Evolutionary conservation across 2,329 filamentous ascomycete genomes (phyloP), one percentile per base, ranked within the genome.

Genomic region (Penicillium sp.): DNA sequence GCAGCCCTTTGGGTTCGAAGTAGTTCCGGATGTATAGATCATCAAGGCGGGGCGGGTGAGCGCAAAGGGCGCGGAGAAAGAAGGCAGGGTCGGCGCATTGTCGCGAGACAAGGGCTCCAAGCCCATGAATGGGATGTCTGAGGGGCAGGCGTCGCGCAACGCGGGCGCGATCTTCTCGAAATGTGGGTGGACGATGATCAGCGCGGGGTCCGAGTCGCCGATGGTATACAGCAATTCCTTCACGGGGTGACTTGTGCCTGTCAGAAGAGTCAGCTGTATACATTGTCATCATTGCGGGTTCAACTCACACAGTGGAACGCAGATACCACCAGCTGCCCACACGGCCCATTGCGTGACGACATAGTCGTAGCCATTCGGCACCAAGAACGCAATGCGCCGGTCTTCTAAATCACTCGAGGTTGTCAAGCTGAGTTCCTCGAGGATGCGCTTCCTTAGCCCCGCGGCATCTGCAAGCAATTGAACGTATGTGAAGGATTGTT

Each of bases 11-110:
- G 75, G 73, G 14, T 69, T 72, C 3, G 71, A 71, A 0, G 73
- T 75, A 8, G 75, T 76, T 22, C 74, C 74, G 14, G 72, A 75
- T 2, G 74, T 77, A 56, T 76, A 77, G 52, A 77, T 76, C 66
- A 77, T 76, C 44, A 77, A 60, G 1, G 74, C 74, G 21, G 71
- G 67, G 39, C 72, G 66, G 14, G 64, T 62, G 8, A 71, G 52
- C 2, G 63, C 58, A 47, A 68, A 66, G 1, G 63, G 49, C 0
- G 66, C 56, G 34, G 58, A 59, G 57, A 77, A 76, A 0, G 63
- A 60, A 1, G 74, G 75, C 13, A 75, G 56, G 0, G 61, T 57
- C 4, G 67, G 61, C n/a, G 43, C 43, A 16, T 60, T 49, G 42
- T 57, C 45, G 44, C 58, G 59, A n/a, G 57, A 60, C 29, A 66